Base-by-base conservation (phyloP, 805 yeast species). In the Yamadazyma kitorensis region DNA sequence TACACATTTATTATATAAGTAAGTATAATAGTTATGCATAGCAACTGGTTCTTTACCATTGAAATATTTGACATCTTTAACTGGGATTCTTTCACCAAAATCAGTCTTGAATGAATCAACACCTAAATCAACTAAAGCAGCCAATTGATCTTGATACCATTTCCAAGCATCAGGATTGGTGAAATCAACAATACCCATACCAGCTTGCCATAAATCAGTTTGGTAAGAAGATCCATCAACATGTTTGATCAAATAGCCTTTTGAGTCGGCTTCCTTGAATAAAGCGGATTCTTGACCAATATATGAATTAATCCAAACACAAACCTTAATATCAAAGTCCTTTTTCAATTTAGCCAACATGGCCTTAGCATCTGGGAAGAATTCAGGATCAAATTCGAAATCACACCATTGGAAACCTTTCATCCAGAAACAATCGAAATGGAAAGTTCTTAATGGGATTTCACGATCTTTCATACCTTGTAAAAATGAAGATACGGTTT, bases 401-500 rank as follows among this genome's bases (percentile, higher is more conserved):
- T 61, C 65, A 42, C 64, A 58, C 66, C 66, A 61, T 35, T 61
- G 62, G 44, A 56, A 61, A 10, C 59, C 59, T 43, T 61, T 61
- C 67, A 61, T 61, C 67, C 67, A 61, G 49, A 59, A 61, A 33
- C 63, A 59, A 40, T 61, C 67, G 27, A 56, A 61, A 34, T 61
- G 68, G 49, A 61, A 61, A 3, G 60, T 55, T 14, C 52, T 41
- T 19, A 61, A 49, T 3, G 62, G 59, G 33, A 61, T 61, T 16
- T 51, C 57, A 27, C 68, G 47, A 25, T 60, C 60, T 24, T 51
- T 45, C 65, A 61, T 61, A 12, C 68, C 68, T 33, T 49, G 51
- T 20, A 61, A 26, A 41, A 61, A 61, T 3, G 51, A 38, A 17
- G 45, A 41, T 11, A 61, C 66, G 5, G 67, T 61, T 11, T 45